Conservation (phyloP, 345 rosid genomes). For the Acer campestre region DNA sequence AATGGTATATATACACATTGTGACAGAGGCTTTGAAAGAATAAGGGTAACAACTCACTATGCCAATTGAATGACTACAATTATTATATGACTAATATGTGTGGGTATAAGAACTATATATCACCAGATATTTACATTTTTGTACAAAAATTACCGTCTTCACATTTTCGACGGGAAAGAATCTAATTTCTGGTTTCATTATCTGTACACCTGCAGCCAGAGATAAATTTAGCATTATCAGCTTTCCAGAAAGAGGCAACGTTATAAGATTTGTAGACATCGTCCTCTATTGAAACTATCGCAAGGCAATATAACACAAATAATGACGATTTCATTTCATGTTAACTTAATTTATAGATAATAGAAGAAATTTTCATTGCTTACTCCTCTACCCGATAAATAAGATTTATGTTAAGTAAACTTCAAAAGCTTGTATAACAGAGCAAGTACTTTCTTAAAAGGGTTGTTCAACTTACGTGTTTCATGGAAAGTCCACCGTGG, state of each 20-base stretch:
- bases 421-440: background rate
- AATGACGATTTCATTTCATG: background rate
- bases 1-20: slow-evolving; percentile 8
- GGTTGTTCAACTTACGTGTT: slow-evolving; percentile 5
- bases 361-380: slow-evolving; percentile 1
- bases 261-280: background rate
- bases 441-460: background rate
- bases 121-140: slow-evolving; percentile 29
- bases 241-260: background rate
- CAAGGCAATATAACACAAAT: background rate
- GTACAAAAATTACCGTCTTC: slow-evolving; percentile 36
- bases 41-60: slow-evolving; percentile 12
- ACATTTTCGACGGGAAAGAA: slow-evolving; percentile 38
- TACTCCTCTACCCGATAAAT: background rate
- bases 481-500: background rate
- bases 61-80: slow-evolving; percentile 17
- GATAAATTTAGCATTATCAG: background rate
- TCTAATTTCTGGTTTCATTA: slow-evolving; percentile 9
- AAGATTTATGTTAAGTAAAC: background rate
- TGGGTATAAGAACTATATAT: slow-evolving; percentile 6
- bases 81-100: slow-evolving; percentile 25
- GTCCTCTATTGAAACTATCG: background rate
- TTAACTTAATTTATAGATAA: background rate
- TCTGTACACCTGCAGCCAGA: slow-evolving; percentile 34
- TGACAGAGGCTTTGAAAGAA: slow-evolving; percentile 23